A percentile compares a stretch with the other conserved stretches of the same genome.
Conservation (phyloP, 1,284 basidiomycete genomes). For the Leccinum idahoense region DNA sequence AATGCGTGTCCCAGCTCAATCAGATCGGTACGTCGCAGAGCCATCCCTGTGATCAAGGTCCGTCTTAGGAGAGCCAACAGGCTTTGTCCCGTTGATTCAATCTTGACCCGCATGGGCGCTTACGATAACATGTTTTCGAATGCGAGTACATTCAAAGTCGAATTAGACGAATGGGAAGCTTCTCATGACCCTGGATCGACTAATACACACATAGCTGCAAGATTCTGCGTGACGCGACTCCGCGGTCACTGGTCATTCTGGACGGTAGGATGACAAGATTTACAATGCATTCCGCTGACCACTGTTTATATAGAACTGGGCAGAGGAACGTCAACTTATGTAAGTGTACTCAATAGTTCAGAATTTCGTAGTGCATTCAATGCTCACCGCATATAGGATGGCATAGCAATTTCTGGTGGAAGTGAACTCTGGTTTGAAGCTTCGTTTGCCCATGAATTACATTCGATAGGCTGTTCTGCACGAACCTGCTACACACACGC, state of each 20-base stretch:
- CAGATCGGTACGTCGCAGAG: constrained; percentile 55
- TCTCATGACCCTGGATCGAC: not conserved
- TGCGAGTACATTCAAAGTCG: constrained; percentile 94
- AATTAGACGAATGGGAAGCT: constrained; percentile 85
- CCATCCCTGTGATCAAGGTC: not conserved
- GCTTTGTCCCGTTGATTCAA: constrained; percentile 87
- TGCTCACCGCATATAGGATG: constrained; percentile 54
- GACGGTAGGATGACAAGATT: constrained; percentile 57
- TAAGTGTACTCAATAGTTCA: constrained; percentile 34
- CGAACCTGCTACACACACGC: constrained; percentile 84
- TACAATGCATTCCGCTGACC: constrained; percentile 9
- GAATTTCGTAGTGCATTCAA: constrained; percentile 18
- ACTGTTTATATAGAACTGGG: constrained; percentile 65
- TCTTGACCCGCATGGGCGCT: constrained; percentile 97
- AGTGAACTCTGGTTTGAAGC: constrained; percentile 18
- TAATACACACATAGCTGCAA: constrained; percentile 59
- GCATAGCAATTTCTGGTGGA: constrained; percentile 91
- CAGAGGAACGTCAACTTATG: constrained; percentile 80
- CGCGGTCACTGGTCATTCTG: constrained; percentile 89
- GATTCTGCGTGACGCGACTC: constrained; percentile 86
- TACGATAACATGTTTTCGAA: constrained; percentile 97
- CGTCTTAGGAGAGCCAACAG: constrained; percentile 32
- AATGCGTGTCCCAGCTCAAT: constrained; percentile 91
- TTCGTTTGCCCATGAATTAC: constrained; percentile 7
- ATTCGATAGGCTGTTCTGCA: constrained; percentile 76